A percentile compares a stretch with the other conserved stretches of the same genome.
Evolutionary conservation across 148 eudicot genomes (phyloP).

Genomic region (Silene conica): DNA sequence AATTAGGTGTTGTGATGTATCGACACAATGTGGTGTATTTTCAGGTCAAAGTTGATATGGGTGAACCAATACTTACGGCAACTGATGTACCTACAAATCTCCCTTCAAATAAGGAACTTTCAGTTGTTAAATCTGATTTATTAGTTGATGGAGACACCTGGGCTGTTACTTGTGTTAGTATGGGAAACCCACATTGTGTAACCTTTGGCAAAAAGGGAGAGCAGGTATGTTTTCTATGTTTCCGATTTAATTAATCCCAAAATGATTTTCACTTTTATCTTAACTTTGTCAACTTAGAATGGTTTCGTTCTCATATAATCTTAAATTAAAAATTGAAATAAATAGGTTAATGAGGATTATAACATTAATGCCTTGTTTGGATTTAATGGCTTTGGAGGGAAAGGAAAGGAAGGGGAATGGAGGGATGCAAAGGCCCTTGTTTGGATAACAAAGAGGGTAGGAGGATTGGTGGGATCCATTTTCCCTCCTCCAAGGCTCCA

Average conservation of each 20-base stretch:
- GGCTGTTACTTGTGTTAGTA: slow-evolving; percentile 96
- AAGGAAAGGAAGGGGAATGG: too few relatives aligned
- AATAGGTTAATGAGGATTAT: not conserved
- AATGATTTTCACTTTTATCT: not conserved
- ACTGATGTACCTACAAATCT: slow-evolving; percentile 73
- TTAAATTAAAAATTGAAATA: not conserved
- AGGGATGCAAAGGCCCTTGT: too few relatives aligned
- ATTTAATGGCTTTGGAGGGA: too few relatives aligned
- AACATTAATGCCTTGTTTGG: not conserved
- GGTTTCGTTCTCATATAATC: not conserved
- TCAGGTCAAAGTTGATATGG: slow-evolving; percentile 98
- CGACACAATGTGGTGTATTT: slow-evolving; percentile 17
- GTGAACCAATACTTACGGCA: slow-evolving; percentile 78
- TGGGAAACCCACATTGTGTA: slow-evolving; percentile 99
- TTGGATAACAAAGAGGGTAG: too few relatives aligned
- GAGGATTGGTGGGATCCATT: too few relatives aligned
- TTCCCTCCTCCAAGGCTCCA: too few relatives aligned
- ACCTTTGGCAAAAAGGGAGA: slow-evolving; percentile 66
- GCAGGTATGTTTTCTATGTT: slow-evolving; percentile 45
- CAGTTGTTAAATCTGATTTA: slow-evolving; percentile 68
- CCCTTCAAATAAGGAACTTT: slow-evolving; percentile 56
- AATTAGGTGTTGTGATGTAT: too few relatives aligned
- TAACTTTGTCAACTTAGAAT: not conserved
- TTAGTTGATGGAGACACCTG: slow-evolving; percentile 74
- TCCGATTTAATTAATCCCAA: not conserved